These are phyloP conservation scores for Albophoma yamanashiensis DNA, from an alignment of 2,329 filamentous ascomycete genomes.

Conservation along the genomic window DNA sequence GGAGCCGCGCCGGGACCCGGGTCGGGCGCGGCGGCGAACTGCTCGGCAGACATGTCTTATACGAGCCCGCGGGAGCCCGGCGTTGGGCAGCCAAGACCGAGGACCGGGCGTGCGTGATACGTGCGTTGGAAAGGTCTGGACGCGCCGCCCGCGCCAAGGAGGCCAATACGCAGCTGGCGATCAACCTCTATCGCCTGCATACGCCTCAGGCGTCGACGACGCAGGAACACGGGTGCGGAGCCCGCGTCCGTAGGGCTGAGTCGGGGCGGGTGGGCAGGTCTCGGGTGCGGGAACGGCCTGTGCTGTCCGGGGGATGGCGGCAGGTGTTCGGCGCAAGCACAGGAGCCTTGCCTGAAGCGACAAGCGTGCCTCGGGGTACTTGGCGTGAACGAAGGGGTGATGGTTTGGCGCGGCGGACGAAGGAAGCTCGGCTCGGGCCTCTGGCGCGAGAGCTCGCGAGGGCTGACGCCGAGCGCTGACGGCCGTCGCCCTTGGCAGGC, in stretches of 20 bases:
- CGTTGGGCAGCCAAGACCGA: neutral
- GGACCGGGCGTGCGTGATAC: neutral
- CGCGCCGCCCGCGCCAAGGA: neutral
- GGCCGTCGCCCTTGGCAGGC: neutral
- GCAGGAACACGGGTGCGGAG: neutral
- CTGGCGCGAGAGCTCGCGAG: neutral
- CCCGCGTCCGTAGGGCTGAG: neutral
- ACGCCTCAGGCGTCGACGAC: neutral
- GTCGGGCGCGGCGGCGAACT: neutral
- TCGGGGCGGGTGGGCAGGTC: neutral
- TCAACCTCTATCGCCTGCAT: neutral
- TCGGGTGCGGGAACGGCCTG: neutral
- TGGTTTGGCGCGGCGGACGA: neutral
- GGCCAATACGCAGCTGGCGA: neutral
- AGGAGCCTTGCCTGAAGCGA: neutral
- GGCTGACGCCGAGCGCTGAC: neutral
- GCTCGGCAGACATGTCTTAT: constrained; percentile 4
- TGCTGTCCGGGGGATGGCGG: neutral
- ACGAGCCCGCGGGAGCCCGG: neutral
- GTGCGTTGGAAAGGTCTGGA: neutral
- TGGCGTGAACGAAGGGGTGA: neutral
- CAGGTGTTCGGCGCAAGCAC: neutral
- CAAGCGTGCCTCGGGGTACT: neutral
- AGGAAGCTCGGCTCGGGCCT: neutral
- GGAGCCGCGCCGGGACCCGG: constrained; percentile 7